Evolutionary conservation across 495 filamentous ascomycete species (phyloP).

Genomic region (Penicillium bovifimosum): DNA sequence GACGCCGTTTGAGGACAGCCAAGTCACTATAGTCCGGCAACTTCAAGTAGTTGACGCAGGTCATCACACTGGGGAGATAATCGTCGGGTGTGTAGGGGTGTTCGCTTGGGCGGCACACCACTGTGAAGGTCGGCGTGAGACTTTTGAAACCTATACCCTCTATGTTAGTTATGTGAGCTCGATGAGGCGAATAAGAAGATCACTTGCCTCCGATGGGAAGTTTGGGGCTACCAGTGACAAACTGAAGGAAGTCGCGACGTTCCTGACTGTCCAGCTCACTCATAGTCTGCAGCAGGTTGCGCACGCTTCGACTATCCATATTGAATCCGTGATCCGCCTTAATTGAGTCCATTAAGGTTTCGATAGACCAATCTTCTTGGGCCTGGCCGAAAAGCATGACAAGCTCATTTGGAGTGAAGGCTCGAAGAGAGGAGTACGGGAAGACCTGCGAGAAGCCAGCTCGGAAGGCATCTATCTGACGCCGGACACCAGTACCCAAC

Average conservation of each 20-base stretch:
- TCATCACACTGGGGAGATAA: conserved; percentile 98
- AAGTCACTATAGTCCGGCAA: conserved; percentile 89
- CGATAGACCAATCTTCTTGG: conserved; percentile 96
- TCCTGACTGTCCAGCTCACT: conserved; percentile 71
- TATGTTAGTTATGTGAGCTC: conserved; percentile 9
- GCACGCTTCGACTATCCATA: conserved; percentile 96
- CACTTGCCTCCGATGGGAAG: conserved; percentile 91
- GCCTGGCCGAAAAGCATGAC: conserved; percentile 91
- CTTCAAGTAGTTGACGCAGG: conserved; percentile 98
- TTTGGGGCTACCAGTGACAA: conserved; percentile 96
- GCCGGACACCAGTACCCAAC: conserved; percentile 76
- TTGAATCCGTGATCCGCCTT: conserved; percentile 99
- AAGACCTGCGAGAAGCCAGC: conserved; percentile 93
- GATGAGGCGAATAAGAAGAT: conserved; percentile 14
- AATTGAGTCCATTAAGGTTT: conserved; percentile 96
- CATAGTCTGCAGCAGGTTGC: conserved; percentile 91
- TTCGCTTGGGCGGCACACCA: conserved; percentile 97
- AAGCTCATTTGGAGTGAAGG: conserved; percentile 95
- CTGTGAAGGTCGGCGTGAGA: conserved; percentile 95
- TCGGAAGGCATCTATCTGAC: conserved; percentile 88
- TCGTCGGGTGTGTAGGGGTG: conserved; percentile 92
- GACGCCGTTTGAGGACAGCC: conserved; percentile 64
- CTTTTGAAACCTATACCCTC: conserved; percentile 76
- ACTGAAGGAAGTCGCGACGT: conserved; percentile 94
- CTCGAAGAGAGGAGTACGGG: conserved; percentile 83